phyloP scores from a whole-genome alignment of 1,284 basidiomycete genomes.

The Phylloboletellus chloephorus region DNA sequence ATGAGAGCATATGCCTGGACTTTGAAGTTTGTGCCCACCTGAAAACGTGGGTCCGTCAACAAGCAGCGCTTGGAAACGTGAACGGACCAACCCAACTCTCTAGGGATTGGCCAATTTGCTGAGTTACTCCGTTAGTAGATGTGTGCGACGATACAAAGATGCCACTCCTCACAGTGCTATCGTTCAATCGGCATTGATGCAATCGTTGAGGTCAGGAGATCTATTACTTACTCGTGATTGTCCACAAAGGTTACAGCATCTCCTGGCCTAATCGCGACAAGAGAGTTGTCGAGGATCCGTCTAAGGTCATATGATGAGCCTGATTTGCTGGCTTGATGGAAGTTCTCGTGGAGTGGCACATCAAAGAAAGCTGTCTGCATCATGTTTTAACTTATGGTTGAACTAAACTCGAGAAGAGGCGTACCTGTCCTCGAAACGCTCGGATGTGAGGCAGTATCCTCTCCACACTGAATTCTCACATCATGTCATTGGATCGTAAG shows the following conservation, averaged over 20 bases:
- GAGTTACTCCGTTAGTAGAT: slow-evolving; percentile 9
- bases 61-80: background rate
- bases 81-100: slow-evolving; percentile 66
- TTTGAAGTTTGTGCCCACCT: slow-evolving; percentile 69
- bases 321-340: slow-evolving; percentile 57
- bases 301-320: slow-evolving; percentile 63
- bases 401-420: slow-evolving; percentile 9
- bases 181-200: slow-evolving; percentile 1
- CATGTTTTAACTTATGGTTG: background rate
- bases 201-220: background rate
- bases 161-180: slow-evolving; percentile 48
- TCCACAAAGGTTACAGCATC: slow-evolving; percentile 80
- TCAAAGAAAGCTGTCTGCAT: slow-evolving; percentile 71
- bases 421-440: slow-evolving; percentile 57
- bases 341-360: slow-evolving; percentile 71
- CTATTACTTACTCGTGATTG: slow-evolving; percentile 65
- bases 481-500: slow-evolving; percentile 1
- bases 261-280: slow-evolving; percentile 54
- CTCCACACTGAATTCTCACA: slow-evolving; percentile 39
- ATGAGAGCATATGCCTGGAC: slow-evolving; percentile 84
- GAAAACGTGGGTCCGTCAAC: background rate
- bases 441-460: slow-evolving; percentile 52
- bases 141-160: background rate
- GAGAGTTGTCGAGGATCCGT: slow-evolving; percentile 51
- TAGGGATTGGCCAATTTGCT: slow-evolving; percentile 69